Evolutionary conservation across 2,329 filamentous ascomycete genomes (phyloP), one percentile per base, ranked within the genome.

Genomic region (Pestalotiopsis sp.): DNA sequence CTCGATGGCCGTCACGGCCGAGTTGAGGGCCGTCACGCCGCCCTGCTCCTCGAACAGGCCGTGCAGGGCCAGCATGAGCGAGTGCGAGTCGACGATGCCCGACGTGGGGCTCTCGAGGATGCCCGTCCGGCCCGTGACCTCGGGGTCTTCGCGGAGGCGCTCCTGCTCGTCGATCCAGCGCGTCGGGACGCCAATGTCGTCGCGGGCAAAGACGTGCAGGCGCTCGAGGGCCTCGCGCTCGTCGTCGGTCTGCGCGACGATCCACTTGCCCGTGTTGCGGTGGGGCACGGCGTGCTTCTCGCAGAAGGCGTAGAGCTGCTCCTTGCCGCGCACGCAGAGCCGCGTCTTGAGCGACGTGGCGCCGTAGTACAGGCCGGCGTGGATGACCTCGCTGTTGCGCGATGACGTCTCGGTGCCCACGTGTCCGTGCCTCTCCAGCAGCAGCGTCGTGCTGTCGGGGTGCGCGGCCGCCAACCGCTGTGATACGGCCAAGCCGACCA

Each of bases 351-450:
- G 88, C 1, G 90, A 91, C 56, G 83, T 80, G 5, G 85, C 78
- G 17, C 92, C 93, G 80, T 98, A 98, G 86, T 98, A 98, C 72
- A 98, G 87, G 14, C 96, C 96, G 1, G 93, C 96, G 79, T 99
- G 96, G 74, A 99, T 97, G 67, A 98, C 95, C 87, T 98, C 95
- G 77, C 92, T 95, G 83, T 97, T 98, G 73, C 95, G 91, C 72
- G 92, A 93, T 71, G 92, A 95, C 0, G 94, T 97, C 83, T 98
- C 95, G 36, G 90, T 95, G 64, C 95, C 95, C 31, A 93, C 86
- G 65, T 87, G 85, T 25, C 85, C 80, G 83, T 97, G 93, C 31
- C 92, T 90, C 81, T 98, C 95, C 1, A 98, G 89, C 67, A 97
- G 84, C 13, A 97, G 85, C 0, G 93, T 95, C 2, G 88, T 89